Base-by-base conservation (phyloP, 139 green algal species). In the Astrephomene gubernaculifera region DNA sequence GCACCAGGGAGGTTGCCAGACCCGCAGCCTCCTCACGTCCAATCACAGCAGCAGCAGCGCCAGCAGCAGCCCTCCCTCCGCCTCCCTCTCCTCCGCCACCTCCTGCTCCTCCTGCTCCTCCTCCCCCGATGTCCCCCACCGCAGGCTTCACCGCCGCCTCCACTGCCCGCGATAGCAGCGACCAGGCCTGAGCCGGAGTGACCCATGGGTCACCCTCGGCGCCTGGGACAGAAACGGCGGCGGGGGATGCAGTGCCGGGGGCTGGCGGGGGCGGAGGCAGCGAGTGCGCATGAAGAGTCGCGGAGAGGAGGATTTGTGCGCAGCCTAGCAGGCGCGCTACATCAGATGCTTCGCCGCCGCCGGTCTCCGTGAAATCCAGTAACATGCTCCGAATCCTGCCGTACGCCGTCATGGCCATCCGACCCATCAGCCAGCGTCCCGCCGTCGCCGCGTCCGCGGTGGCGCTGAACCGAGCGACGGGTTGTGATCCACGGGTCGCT, bases 301-400 rank as follows among this genome's bases (percentile, higher is more conserved):
- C 39, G n/a, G 78, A 64, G 4, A 84, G 78, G 21, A 84, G 78
- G 33, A 84, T 8, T 31, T 84, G 78, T 7, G 19, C 78, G 3
- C 43, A 75, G 1, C 31, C 43, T 9, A 84, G 17, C 24, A 75
- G 21, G 22, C 39, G 54, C 4, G 63, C 63, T 5, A 39, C 63
- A 21, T 49, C 78, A 29, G 60, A 2, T 3, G 33, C 41, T 17
- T 57, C 78, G 7, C 31, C 43, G 33, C 78, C 78, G 21, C 78
- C 78, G 1, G 24, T 35, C 0, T 74, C 78, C 2, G 0, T 27
- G 22, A 63, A 5, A 9, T 83, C 76, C 0, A 83, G 9, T n/a
- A 83, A 2, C 9, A 64, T 2, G 6, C 3, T 27, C 43, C 78
- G 78, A 3, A 75, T 22, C 36, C 63, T 19, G 2, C 43, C 35